Percentiles rank a stretch among this genome's conserved stretches.
Evolutionary conservation across 495 filamentous ascomycete genomes (phyloP).

Genomic region (Chaetomium fimeti): DNA sequence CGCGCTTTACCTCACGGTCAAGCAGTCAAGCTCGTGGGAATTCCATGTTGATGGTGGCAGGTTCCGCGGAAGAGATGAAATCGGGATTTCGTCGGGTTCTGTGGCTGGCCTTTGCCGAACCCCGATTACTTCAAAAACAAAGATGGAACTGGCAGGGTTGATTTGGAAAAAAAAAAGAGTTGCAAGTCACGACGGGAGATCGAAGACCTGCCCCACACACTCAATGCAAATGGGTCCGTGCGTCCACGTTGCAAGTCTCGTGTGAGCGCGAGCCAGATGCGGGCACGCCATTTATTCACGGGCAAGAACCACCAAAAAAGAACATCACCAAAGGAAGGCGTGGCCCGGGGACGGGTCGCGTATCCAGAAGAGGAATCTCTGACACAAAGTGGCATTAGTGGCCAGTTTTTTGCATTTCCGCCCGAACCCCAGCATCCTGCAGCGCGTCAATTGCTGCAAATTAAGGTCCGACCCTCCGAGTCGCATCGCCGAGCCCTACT

Average conservation of each 20-base stretch:
- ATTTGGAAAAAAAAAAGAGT: background rate
- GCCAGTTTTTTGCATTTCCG: constrained; percentile 9
- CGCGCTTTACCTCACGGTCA: background rate
- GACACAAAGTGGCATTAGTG: background rate
- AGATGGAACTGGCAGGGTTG: background rate
- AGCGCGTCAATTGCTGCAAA: background rate
- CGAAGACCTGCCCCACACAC: background rate
- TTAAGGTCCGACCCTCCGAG: background rate
- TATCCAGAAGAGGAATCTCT: background rate
- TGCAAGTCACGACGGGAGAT: constrained; percentile 7
- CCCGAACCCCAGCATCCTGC: background rate
- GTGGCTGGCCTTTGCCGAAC: constrained; percentile 12
- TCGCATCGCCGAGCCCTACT: background rate
- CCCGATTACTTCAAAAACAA: background rate
- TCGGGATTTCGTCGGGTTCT: background rate
- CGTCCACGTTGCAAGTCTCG: background rate
- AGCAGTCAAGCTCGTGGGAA: too few species aligned
- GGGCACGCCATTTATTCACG: background rate
- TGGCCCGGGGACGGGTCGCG: background rate
- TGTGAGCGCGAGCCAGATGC: background rate
- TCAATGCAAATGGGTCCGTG: background rate
- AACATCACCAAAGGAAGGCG: background rate
- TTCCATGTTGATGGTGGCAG: background rate
- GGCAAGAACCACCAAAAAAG: too few species aligned
- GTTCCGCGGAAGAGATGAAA: background rate